Percentiles rank a stretch among this genome's conserved stretches.
phyloP scores from a whole-genome alignment of 805 yeast genomes.

The Brettanomyces bruxellensis region DNA sequence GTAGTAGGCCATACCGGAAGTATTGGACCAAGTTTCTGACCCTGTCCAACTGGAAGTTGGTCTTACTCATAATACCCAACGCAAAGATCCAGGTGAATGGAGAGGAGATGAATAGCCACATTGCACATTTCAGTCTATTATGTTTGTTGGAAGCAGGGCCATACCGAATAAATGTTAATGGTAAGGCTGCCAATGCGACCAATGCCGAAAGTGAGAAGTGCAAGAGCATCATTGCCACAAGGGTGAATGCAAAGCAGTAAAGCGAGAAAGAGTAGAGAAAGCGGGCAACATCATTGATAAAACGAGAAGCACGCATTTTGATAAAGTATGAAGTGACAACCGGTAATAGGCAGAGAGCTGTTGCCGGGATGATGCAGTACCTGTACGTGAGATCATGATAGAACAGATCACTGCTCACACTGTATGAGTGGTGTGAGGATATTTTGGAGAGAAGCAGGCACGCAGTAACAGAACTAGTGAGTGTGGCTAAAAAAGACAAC shows the following conservation, averaged over 20 bases:
- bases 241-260: constrained; percentile 54
- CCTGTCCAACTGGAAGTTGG: constrained; percentile 20
- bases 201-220: constrained; percentile 76
- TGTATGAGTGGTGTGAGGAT: background rate
- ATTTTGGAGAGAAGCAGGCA: constrained; percentile 14
- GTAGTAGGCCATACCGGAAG: constrained; percentile 11
- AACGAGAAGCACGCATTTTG: constrained; percentile 1
- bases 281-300: constrained; percentile 16
- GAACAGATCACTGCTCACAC: background rate
- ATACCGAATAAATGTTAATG: constrained; percentile 55
- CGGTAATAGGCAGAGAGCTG: constrained; percentile 6
- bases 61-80: constrained; percentile 16
- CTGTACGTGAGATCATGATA: constrained; percentile 3
- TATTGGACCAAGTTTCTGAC: constrained; percentile 24
- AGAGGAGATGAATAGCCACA: constrained; percentile 22
- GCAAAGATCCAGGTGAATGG: constrained; percentile 22
- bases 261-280: constrained; percentile 25
- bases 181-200: constrained; percentile 65
- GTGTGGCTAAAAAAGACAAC: constrained; percentile 21
- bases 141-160: constrained; percentile 8
- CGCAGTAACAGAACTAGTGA: constrained; percentile 12
- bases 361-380: constrained; percentile 10
- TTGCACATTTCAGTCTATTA: constrained; percentile 8
- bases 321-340: background rate
- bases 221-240: constrained; percentile 67